These are phyloP conservation scores for Euphorbia celastroides DNA, from an alignment of 441 rosid species.

Conservation along the genomic window DNA sequence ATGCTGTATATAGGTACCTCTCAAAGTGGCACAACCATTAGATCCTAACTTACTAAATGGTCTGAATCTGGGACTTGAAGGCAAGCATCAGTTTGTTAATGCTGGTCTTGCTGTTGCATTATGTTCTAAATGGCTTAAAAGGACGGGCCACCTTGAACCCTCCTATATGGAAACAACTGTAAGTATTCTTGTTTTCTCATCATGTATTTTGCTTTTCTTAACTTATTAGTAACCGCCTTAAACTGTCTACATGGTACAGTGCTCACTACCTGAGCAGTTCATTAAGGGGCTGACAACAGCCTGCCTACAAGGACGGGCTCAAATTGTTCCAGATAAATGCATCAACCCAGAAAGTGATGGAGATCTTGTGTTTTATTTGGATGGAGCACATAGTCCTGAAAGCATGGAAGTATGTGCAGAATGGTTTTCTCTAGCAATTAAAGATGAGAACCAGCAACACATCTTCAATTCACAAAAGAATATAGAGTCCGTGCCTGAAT, in stretches of 20 bases:
- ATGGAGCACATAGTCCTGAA: conserved; percentile 97
- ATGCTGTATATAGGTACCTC: conserved; percentile 56
- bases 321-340: conserved; percentile 58
- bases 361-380: conserved; percentile 75
- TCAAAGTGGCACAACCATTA: conserved; percentile 61
- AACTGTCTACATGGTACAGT: conserved; percentile 36
- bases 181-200: conserved; percentile 22
- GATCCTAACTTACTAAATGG: conserved; percentile 54
- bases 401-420: conserved; percentile 92
- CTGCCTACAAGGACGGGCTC: conserved; percentile 91
- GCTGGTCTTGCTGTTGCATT: conserved; percentile 89
- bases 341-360: conserved; percentile 40
- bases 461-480: conserved; percentile 25
- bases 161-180: conserved; percentile 47
- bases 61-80: conserved; percentile 78
- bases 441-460: conserved; percentile 29
- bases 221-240: conserved; percentile 8
- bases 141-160: conserved; percentile 57
- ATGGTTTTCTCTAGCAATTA: conserved; percentile 68
- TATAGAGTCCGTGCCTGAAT: conserved; percentile 22
- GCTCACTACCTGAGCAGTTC: conserved; percentile 68
- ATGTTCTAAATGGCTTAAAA: conserved; percentile 78
- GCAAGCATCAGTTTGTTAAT: conserved; percentile 86
- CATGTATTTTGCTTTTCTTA: background rate
- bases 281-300: conserved; percentile 76